Conservation (phyloP, 2,329 filamentous ascomycete genomes). For the Lachnellula arida region DNA sequence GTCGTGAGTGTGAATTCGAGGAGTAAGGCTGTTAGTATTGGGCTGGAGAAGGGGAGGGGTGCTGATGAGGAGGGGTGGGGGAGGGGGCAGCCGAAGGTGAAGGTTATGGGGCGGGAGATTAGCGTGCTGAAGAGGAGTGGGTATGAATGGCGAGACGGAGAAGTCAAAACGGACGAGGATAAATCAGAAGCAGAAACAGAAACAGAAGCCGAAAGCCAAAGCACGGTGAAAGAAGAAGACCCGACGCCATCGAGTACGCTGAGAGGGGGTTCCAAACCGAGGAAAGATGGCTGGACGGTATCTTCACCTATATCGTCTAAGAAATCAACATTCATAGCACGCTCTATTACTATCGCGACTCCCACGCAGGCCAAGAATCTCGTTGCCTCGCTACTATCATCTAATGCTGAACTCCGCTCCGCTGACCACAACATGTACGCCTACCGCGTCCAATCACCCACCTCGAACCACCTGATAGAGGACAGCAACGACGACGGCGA, state of each 20-base stretch:
- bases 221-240: neutral
- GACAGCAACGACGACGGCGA: constrained; percentile 52
- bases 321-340: constrained; percentile 54
- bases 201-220: constrained; percentile 6
- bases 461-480: constrained; percentile 23
- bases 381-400: constrained; percentile 44
- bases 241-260: constrained; percentile 5
- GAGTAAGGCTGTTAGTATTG: constrained; percentile 70
- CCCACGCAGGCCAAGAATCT: constrained; percentile 39
- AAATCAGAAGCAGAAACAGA: constrained; percentile 3
- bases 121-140: constrained; percentile 73
- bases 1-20: constrained; percentile 78
- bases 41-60: constrained; percentile 58
- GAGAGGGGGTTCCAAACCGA: neutral
- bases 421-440: constrained; percentile 50
- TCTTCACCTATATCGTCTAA: constrained; percentile 49
- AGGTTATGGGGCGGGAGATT: constrained; percentile 68
- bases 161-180: constrained; percentile 8
- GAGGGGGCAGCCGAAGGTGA: constrained; percentile 65
- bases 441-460: constrained; percentile 23
- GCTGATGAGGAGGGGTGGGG: constrained; percentile 70
- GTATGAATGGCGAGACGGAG: constrained; percentile 50
- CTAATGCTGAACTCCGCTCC: constrained; percentile 46
- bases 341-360: constrained; percentile 40
- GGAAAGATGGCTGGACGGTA: constrained; percentile 40